phyloP scores from a whole-genome alignment of 345 rosid species.

The Eucalyptus camaldulensis region DNA sequence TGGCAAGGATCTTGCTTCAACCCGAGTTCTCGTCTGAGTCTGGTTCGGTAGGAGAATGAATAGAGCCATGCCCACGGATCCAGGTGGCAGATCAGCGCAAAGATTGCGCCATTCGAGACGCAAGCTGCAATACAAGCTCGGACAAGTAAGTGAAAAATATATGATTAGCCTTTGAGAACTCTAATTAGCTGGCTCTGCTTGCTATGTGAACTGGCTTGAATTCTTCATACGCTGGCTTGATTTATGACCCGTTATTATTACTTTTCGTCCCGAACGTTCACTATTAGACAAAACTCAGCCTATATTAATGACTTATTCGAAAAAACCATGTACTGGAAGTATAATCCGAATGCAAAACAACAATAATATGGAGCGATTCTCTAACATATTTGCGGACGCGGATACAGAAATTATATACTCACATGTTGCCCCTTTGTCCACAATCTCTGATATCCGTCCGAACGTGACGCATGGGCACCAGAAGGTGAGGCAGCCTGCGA shows the following conservation, averaged over 20 bases:
- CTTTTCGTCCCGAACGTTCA: background rate
- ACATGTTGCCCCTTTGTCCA: constrained; percentile 26
- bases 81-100: background rate
- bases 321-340: background rate
- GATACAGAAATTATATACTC: background rate
- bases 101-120: constrained; percentile 14
- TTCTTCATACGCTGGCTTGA: background rate
- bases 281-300: background rate
- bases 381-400: background rate
- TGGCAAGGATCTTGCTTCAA: background rate
- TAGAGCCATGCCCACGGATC: constrained; percentile 2
- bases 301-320: background rate
- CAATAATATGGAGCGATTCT: background rate
- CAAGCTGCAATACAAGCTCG: constrained; percentile 8
- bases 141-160: background rate
- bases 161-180: background rate
- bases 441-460: constrained; percentile 23
- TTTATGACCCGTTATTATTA: background rate
- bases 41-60: constrained; percentile 20
- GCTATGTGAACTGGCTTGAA: background rate
- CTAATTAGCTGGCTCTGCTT: background rate
- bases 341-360: background rate
- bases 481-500: background rate
- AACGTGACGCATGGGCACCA: constrained; percentile 32
- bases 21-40: constrained; percentile 14